Base-by-base conservation (phyloP, 2,329 filamentous ascomycete species). In the Elsinoe fawcettii region DNA sequence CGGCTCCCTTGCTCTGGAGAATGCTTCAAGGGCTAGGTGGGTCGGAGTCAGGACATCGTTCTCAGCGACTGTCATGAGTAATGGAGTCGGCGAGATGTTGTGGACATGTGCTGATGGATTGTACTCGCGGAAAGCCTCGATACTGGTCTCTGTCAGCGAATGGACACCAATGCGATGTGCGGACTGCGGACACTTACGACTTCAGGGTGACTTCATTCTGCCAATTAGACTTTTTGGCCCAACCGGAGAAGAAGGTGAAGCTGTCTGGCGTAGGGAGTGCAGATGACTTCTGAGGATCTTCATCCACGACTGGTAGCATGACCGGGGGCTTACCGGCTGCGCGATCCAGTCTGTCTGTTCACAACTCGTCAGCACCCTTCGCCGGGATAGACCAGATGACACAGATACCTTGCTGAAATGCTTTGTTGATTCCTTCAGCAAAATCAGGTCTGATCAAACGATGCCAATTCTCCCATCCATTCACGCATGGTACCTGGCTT, bases 191-290 rank as follows among this genome's bases (percentile, higher is more conserved):
- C 25, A 44, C 46, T 39, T 51, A 65, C 64, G 63, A 68, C 55
- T 65, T 66, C 9, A 74, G 37, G 1, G 71, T 74, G 6, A 72
- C 65, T 34, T 70, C 66, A 44, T 74, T 74, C 62, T 71, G 69
- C 73, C 72, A 74, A 8, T 57, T 58, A 9, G 41, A 62, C 60
- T 70, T 70, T 57, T 66, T 64, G 23, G 58, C 63, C 69, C 68
- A 73, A 3, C 56, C 60, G 5, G 61, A 57, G 56, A 72, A 73
- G 60, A 69, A 73, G 14, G 62, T 58, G 54, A 66, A 70, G 56
- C 65, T 68, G 49, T 74, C 72, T 8, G 66, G 59, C 2, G 67
- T 70, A 3, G 70, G 68, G 6, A 74, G 56, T 1, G 67, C 67
- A 11, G 67, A 67, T 32, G n/a, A n/a, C n/a, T n/a, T n/a, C n/a